Evolutionary conservation across 805 yeast genomes (phyloP).

Genomic region (Kodamaea sagamina): DNA sequence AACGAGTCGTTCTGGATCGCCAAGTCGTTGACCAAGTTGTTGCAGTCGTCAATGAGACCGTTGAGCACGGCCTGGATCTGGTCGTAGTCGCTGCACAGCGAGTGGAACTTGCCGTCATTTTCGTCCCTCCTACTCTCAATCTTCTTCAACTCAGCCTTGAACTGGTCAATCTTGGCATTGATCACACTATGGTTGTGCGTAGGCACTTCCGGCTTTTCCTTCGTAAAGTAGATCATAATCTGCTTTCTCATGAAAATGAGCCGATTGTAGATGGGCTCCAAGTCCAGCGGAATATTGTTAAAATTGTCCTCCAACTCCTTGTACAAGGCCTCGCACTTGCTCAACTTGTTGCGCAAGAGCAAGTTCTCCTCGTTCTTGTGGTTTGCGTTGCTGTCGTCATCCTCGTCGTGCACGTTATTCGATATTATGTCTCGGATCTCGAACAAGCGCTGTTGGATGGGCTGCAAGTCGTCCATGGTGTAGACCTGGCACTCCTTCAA

Average conservation of each 20-base stretch:
- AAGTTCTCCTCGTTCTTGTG: constrained; percentile 50
- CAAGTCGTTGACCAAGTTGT: constrained; percentile 70
- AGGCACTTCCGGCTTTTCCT: constrained; percentile 2
- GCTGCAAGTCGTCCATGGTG: constrained; percentile 79
- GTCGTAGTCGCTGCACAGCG: constrained; percentile 22
- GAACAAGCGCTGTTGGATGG: constrained; percentile 69
- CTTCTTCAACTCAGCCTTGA: constrained; percentile 27
- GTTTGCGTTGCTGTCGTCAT: constrained; percentile 16
- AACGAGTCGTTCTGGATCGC: constrained; percentile 43
- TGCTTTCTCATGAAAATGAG: constrained; percentile 65
- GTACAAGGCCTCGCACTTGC: constrained; percentile 61
- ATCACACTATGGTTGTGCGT: constrained; percentile 13
- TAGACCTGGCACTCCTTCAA: constrained; percentile 77
- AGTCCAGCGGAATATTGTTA: constrained; percentile 44
- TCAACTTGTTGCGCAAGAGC: constrained; percentile 65
- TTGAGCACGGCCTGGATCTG: constrained; percentile 54
- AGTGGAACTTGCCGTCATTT: constrained; percentile 50
- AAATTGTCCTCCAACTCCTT: constrained; percentile 53
- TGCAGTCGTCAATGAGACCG: constrained; percentile 82
- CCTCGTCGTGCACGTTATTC: constrained; percentile 18
- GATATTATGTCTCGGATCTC: constrained; percentile 67
- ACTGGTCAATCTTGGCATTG: constrained; percentile 19
- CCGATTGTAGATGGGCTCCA: constrained; percentile 51
- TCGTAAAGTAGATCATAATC: constrained; percentile 39
- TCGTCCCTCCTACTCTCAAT: constrained; percentile 49